These are phyloP conservation scores for Seiridium cupressi DNA, from an alignment of 2,329 filamentous ascomycete genomes.

Conservation along the genomic window DNA sequence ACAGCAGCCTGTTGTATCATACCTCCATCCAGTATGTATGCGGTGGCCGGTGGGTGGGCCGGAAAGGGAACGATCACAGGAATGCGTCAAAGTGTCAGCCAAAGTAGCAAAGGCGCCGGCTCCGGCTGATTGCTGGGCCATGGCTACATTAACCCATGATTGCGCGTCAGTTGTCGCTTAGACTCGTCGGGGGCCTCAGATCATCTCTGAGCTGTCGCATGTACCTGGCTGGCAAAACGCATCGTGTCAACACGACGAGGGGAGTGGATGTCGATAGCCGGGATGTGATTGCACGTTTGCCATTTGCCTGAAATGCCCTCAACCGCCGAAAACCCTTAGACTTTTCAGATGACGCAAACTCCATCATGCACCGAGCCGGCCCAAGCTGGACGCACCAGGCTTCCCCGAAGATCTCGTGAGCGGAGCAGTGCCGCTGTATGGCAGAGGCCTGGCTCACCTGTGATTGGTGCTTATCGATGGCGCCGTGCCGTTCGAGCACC, in stretches of 20 bases:
- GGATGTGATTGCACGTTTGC: background rate
- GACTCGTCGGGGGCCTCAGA: background rate
- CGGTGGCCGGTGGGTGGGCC: background rate
- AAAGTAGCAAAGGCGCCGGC: background rate
- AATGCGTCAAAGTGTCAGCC: background rate
- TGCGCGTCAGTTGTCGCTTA: conserved; percentile 3
- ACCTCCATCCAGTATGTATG: background rate
- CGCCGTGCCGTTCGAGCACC: background rate
- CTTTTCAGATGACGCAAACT: conserved; percentile 4
- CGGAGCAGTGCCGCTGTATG: background rate
- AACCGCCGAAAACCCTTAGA: background rate
- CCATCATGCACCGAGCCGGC: background rate
- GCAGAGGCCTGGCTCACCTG: background rate
- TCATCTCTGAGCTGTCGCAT: background rate
- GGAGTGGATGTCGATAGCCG: background rate
- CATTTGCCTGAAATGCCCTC: background rate
- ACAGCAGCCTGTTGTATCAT: background rate
- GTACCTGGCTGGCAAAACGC: background rate
- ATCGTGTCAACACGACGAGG: background rate
- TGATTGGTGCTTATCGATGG: conserved; percentile 1
- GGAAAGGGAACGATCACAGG: background rate
- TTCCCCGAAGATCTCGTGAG: background rate
- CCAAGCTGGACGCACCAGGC: background rate
- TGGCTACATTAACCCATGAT: background rate
- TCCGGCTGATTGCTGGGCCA: background rate